Evolutionary conservation across 2,329 filamentous ascomycete species (phyloP).

Genomic region (Daldinia sp.): DNA sequence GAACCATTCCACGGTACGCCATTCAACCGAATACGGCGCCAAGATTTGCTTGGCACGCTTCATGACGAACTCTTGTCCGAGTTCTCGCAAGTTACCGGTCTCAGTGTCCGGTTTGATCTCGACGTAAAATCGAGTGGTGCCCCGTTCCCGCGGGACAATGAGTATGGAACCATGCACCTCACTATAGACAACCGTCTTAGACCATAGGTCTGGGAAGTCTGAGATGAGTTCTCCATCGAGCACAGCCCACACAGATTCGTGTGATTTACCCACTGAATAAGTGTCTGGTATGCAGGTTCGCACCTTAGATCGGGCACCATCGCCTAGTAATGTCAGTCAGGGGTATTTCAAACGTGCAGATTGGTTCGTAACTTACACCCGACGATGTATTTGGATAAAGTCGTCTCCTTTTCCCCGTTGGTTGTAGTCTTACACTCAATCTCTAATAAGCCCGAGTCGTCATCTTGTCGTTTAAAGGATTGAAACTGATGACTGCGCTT

Average conservation of each 20-base stretch:
- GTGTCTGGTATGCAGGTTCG: constrained; percentile 71
- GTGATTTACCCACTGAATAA: constrained; percentile 47
- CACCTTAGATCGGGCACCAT: constrained; percentile 79
- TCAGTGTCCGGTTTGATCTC: constrained; percentile 64
- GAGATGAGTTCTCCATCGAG: constrained; percentile 78
- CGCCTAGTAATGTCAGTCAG: constrained; percentile 51
- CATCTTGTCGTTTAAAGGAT: constrained; percentile 62
- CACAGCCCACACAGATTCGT: constrained; percentile 71
- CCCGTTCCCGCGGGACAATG: constrained; percentile 79
- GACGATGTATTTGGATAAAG: constrained; percentile 73
- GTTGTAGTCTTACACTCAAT: constrained; percentile 56
- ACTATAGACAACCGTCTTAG: constrained; percentile 76
- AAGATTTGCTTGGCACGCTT: constrained; percentile 72
- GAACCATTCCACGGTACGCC: constrained; percentile 76
- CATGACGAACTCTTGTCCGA: constrained; percentile 77
- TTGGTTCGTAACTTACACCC: constrained; percentile 61
- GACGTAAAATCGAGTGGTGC: constrained; percentile 75
- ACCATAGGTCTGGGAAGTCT: constrained; percentile 81
- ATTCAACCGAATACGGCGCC: constrained; percentile 67
- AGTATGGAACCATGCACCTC: constrained; percentile 76
- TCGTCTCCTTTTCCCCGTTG: constrained; percentile 53
- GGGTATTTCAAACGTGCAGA: constrained; percentile 10
- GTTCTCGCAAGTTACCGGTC: constrained; percentile 51
- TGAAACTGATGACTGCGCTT: constrained; percentile 73
- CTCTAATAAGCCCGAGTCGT: constrained; percentile 48